Evolutionary conservation across 78 protist genomes (phyloP), one percentile per base, ranked within the genome.

Genomic region (Dictyostelium brefeldianum): DNA sequence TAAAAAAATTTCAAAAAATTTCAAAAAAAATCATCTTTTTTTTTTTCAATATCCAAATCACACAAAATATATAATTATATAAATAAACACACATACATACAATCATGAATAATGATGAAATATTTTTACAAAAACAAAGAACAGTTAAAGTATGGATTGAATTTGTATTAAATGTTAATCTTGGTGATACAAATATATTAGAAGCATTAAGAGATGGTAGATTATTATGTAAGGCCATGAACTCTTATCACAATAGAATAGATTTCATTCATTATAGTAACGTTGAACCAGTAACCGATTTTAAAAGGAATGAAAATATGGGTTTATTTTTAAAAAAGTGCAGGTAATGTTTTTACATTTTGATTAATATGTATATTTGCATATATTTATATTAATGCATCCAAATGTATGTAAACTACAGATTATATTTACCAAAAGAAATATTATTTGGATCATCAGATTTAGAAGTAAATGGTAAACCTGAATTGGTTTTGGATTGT

Each of bases 261-360:
- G 93, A 87, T 18, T 77, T 48, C 50, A 87, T 87, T 6, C 93
- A 87, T 43, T 87, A 46, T 51, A 87, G 93, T 65, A 82, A 87
- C 50, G 25, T 59, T 7, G 93, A 46, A 31, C 78, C 80, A 27
- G 36, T 87, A 20, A 74, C 81, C 4, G 31, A 50, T 36, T 87
- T 87, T 57, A 87, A 87, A 77, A 48, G 41, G 51, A 65, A 43
- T 20, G 93, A 87, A 41, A 87, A 87, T 36, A 87, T 87, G 7
- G 46, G 50, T 31, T 31, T 87, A 22, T 87, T 87, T 80, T 50
- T 87, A 65, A 87, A 87, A 78, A 87, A 87, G 36, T 87, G 93
- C 81, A 83, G 91, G 91, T 83, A 71, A 9, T 36, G 73, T 70
- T 29, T 17, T n/a, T n/a, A n/a, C n/a, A n/a, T n/a, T n/a, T n/a